These are phyloP conservation scores for Penicillium sp. DNA, from an alignment of 2,329 filamentous ascomycete species.

Conservation along the genomic window DNA sequence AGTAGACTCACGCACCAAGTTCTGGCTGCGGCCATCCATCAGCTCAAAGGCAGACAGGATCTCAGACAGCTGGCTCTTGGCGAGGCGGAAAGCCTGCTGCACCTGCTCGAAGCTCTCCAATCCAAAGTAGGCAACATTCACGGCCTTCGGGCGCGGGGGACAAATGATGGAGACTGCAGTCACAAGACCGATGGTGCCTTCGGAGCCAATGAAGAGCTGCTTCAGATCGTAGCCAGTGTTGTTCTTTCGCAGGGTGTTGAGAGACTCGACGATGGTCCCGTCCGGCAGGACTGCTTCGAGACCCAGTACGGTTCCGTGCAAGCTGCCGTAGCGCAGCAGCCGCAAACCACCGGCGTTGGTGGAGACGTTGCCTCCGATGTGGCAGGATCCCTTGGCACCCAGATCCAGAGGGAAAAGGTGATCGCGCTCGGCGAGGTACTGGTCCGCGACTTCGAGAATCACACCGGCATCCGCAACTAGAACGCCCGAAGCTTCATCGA, in stretches of 20 bases:
- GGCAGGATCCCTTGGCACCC: conserved; percentile 96
- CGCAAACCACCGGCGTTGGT: conserved; percentile 93
- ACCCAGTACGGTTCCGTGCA: conserved; percentile 89
- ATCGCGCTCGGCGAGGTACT: conserved; percentile 72
- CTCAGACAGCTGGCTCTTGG: conserved; percentile 84
- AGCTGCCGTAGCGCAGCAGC: conserved; percentile 83
- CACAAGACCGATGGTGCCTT: conserved; percentile 92
- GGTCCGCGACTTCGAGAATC: conserved; percentile 83
- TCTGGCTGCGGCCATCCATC: conserved; percentile 84
- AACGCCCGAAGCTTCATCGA: conserved; percentile 88
- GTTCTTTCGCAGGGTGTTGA: conserved; percentile 88
- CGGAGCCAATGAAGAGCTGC: conserved; percentile 91
- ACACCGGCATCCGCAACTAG: conserved; percentile 87
- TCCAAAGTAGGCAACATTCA: conserved; percentile 94
- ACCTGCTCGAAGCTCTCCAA: conserved; percentile 86
- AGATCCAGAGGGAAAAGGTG: conserved; percentile 95
- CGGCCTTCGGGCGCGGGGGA: conserved; percentile 76
- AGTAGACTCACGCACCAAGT: conserved; percentile 68
- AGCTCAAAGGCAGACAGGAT: conserved; percentile 97
- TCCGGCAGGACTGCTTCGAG: conserved; percentile 91
- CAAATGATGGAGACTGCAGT: conserved; percentile 86
- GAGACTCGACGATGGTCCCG: conserved; percentile 84
- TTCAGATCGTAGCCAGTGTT: conserved; percentile 98
- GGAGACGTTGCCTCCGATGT: conserved; percentile 91
- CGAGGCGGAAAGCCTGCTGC: conserved; percentile 77